Conservation (phyloP, 2,329 filamentous ascomycete species). For the Penicillium polonicum region DNA sequence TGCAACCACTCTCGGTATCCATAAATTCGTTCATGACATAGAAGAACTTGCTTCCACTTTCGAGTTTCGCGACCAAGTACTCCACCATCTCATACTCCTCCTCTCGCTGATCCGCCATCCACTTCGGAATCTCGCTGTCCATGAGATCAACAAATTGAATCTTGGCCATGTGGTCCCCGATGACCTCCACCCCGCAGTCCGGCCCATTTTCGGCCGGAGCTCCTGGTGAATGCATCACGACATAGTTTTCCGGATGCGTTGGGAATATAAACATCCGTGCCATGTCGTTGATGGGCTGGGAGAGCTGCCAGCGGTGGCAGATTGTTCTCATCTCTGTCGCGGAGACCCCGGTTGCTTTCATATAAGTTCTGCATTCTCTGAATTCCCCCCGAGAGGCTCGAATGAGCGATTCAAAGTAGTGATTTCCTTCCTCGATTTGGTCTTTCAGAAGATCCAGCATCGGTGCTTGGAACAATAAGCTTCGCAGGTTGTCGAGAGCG, state of each 20-base stretch:
- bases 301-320: slow-evolving; percentile 2
- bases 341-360: slow-evolving; percentile 1
- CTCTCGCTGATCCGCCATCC: background rate
- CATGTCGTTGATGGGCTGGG: slow-evolving; percentile 1
- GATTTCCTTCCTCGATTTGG: slow-evolving; percentile 5
- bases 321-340: slow-evolving; percentile 1
- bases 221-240: slow-evolving; percentile 1
- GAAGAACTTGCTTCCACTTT: slow-evolving; percentile 2
- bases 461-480: slow-evolving; percentile 1
- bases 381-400: background rate
- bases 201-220: background rate
- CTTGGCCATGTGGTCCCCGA: slow-evolving; percentile 7
- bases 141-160: background rate
- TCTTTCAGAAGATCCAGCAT: slow-evolving; percentile 1
- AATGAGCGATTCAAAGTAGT: slow-evolving; percentile 5
- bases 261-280: slow-evolving; percentile 2
- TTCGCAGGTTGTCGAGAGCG: slow-evolving; percentile 4
- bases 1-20: slow-evolving; percentile 2
- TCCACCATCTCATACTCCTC: slow-evolving; percentile 5
- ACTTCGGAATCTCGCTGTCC: background rate
- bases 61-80: slow-evolving; percentile 1
- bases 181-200: slow-evolving; percentile 5
- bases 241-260: slow-evolving; percentile 6
- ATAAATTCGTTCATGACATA: slow-evolving; percentile 12
- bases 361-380: slow-evolving; percentile 1